Evolutionary conservation across 768 basidiomycete genomes (phyloP), one percentile per base, ranked within the genome.

Genomic region (Cytidiella melzeri): DNA sequence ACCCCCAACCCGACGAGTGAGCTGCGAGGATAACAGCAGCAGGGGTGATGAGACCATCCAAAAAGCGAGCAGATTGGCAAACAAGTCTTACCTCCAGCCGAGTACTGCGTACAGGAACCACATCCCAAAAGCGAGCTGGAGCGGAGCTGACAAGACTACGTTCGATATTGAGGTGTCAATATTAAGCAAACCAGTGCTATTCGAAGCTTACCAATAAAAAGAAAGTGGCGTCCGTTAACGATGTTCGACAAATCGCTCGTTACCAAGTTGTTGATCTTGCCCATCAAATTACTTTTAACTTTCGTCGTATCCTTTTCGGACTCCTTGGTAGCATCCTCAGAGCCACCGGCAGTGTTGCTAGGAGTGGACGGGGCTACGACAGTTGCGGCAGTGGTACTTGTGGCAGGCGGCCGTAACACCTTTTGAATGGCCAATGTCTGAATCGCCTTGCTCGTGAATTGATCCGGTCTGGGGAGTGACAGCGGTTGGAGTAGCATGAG

Each of bases 211-310:
- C n/a, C 15, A 27, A 48, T 18, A 43, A 51, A 48, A 26, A 53
- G 38, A 47, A 57, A 59, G 47, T 64, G 50, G 13, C 61, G 57
- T 9, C 57, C 61, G 6, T 54, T 52, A 18, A 51, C 43, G 37
- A 64, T 53, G 41, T 63, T 59, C n/a, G 50, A 53, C 23, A 78
- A 58, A 64, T 87, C 85, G 3, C 80, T 80, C 5, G 85, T 81
- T 36, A 87, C 77, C 5, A 89, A 65, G 47, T 87, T 89, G 61
- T 84, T 89, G 61, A 90, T 83, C 60, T 80, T 85, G 9, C 88
- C 87, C 38, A 81, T 76, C 15, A 86, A 64, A 57, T 83, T 80
- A 12, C 11, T 64, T 65, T 38, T 27, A 11, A 36, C 24, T 15
- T 43, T 45, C 24, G 30, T 9, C 7, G n/a, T 19, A 3, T 45